Percentiles rank a stretch among this genome's conserved stretches.
Conservation (phyloP, 1,284 basidiomycete species). For the Sporisorium iseilematis-ciliati region DNA sequence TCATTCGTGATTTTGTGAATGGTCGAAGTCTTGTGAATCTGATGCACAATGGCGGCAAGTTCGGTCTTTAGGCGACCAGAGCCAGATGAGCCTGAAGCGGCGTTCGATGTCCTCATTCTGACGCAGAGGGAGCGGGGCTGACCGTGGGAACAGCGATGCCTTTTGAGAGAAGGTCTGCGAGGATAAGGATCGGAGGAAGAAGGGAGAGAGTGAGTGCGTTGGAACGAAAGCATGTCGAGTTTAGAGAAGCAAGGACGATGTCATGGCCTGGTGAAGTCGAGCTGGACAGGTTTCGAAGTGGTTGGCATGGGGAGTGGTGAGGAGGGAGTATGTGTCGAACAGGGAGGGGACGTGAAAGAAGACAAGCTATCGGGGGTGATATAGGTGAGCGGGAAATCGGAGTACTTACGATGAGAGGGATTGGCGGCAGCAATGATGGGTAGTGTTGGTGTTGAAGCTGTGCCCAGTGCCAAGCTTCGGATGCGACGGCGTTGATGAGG, state of each 20-base stretch:
- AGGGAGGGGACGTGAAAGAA: not conserved
- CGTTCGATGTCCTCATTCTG: slow-evolving; percentile 23
- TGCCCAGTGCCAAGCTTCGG: slow-evolving; percentile 5
- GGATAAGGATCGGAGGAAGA: slow-evolving; percentile 12
- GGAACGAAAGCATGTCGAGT: slow-evolving; percentile 31
- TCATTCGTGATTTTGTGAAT: slow-evolving; percentile 52
- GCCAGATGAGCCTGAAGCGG: slow-evolving; percentile 12
- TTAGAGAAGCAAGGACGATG: not conserved
- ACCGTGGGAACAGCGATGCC: slow-evolving; percentile 21
- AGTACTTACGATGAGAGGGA: slow-evolving; percentile 1
- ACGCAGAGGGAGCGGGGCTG: slow-evolving; percentile 24
- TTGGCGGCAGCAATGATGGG: not conserved
- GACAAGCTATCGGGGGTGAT: not conserved
- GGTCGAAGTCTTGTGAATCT: slow-evolving; percentile 40
- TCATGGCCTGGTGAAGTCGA: not conserved
- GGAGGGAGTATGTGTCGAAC: too few species aligned
- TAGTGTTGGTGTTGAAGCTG: not conserved
- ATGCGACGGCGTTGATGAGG: slow-evolving; percentile 3
- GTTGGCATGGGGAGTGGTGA: not conserved
- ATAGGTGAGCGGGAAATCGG: not conserved
- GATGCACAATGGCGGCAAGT: slow-evolving; percentile 24
- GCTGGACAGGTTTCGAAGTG: not conserved
- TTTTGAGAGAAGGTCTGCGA: slow-evolving; percentile 29
- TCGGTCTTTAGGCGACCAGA: slow-evolving; percentile 28
- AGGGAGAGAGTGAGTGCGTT: slow-evolving; percentile 23